These are phyloP conservation scores for Friedmanniomyces endolithicus DNA, from an alignment of 495 filamentous ascomycete species.

Conservation along the genomic window DNA sequence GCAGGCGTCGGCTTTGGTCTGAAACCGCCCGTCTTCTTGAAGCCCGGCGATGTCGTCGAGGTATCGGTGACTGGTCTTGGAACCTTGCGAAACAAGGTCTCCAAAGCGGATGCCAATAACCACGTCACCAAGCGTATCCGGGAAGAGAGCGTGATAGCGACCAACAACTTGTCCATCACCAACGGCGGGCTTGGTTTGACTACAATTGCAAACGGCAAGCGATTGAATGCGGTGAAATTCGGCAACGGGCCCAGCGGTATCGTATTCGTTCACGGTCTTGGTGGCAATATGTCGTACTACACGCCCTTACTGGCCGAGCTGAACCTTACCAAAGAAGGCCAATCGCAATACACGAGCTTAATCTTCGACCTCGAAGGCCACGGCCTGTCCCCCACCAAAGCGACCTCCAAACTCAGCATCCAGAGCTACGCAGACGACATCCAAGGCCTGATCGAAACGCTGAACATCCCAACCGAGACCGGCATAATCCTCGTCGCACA, in stretches of 20 bases:
- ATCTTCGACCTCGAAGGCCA: conserved; percentile 45
- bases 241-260: conserved; percentile 23
- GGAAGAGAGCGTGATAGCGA: conserved; percentile 21
- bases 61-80: conserved; percentile 37
- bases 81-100: conserved; percentile 35
- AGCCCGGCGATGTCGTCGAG: conserved; percentile 34
- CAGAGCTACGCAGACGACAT: conserved; percentile 36
- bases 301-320: conserved; percentile 31
- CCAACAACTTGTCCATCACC: conserved; percentile 24
- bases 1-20: conserved; percentile 42
- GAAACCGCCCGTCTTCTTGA: conserved; percentile 36
- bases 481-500: conserved; percentile 33
- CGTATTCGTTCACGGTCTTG: conserved; percentile 42
- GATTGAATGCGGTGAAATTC: conserved; percentile 29
- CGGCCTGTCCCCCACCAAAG: conserved; percentile 37
- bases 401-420: conserved; percentile 31
- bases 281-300: conserved; percentile 34
- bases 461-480: conserved; percentile 10
- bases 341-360: conserved; percentile 14
- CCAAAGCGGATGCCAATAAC: conserved; percentile 24
- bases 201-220: conserved; percentile 33
- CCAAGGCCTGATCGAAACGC: conserved; percentile 26
- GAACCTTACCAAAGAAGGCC: conserved; percentile 14
- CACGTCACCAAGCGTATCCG: conserved; percentile 14
- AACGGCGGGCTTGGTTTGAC: conserved; percentile 30